phyloP scores from a whole-genome alignment of 768 basidiomycete genomes.

The Panaeolus cyanescens region DNA sequence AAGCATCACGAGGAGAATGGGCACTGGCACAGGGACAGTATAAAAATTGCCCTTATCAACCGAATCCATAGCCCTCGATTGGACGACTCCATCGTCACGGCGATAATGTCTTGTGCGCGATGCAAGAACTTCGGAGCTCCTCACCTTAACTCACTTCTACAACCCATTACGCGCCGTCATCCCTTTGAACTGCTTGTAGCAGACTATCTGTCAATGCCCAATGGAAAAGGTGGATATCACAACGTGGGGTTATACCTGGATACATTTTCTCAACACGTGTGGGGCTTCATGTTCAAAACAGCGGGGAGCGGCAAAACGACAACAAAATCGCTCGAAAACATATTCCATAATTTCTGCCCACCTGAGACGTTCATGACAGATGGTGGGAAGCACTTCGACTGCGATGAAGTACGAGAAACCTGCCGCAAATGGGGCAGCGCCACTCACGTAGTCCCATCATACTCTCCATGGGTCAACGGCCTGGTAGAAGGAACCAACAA shows the following conservation, averaged over 20 bases:
- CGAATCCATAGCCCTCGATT: conserved; percentile 28
- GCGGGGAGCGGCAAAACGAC: conserved; percentile 30
- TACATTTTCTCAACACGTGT: conserved; percentile 24
- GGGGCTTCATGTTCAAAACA: no score
- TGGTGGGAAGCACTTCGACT: conserved; percentile 33
- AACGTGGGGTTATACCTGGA: conserved; percentile 29
- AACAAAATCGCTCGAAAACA: conserved; percentile 11
- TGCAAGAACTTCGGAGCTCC: conserved; percentile 29
- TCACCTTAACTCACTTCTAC: conserved; percentile 30
- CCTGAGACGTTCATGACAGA: conserved; percentile 37
- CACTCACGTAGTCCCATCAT: conserved; percentile 21
- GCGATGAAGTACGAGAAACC: conserved; percentile 20
- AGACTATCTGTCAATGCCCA: conserved; percentile 32
- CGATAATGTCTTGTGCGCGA: conserved; percentile 19
- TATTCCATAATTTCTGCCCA: conserved; percentile 17
- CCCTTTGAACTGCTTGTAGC: conserved; percentile 36
- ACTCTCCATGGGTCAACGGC: conserved; percentile 40
- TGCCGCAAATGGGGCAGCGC: conserved; percentile 19
- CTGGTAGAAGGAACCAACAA: no score
- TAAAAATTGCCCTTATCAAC: no score
- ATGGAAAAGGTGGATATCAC: conserved; percentile 28
- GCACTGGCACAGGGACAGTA: conserved; percentile 32
- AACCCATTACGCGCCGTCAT: conserved; percentile 31
- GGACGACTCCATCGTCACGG: conserved; percentile 21
- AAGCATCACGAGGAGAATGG: conserved; percentile 18